Evolutionary conservation across 1,284 basidiomycete species (phyloP).

Genomic region (Puccinia triticina): DNA sequence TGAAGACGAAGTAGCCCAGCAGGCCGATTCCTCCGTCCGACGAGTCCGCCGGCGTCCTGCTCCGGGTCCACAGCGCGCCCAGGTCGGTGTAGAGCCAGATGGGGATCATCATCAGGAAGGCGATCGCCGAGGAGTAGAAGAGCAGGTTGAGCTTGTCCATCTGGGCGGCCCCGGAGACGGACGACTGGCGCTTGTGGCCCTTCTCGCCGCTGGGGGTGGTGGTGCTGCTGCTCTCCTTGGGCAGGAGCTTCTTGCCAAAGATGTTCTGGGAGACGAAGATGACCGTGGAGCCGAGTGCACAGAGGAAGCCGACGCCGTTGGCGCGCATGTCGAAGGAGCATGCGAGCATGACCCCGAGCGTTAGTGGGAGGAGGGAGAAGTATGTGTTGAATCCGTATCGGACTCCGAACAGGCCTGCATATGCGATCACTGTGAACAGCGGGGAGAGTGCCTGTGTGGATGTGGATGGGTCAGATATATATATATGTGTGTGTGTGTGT

Average conservation of each 20-base stretch:
- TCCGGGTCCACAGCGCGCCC: conserved; percentile 66
- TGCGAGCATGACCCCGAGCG: conserved; percentile 93
- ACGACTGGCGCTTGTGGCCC: conserved; percentile 41
- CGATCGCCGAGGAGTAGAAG: conserved; percentile 91
- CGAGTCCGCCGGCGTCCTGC: conserved; percentile 52
- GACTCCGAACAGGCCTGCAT: conserved; percentile 87
- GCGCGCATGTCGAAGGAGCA: conserved; percentile 88
- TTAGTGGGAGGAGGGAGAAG: conserved; percentile 88
- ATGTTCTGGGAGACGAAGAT: conserved; percentile 98
- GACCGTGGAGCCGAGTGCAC: conserved; percentile 89
- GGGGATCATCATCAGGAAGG: conserved; percentile 90
- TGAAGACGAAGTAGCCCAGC: conserved; percentile 78
- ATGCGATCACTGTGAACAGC: conserved; percentile 92
- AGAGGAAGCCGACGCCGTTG: conserved; percentile 79
- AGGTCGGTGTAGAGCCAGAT: conserved; percentile 88
- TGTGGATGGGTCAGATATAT: background rate
- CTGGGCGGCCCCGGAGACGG: conserved; percentile 62
- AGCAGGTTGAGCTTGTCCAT: conserved; percentile 96
- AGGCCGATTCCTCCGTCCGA: conserved; percentile 53
- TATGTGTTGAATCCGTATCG: conserved; percentile 91
- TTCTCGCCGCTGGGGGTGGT: conserved; percentile 53
- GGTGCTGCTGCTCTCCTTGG: conserved; percentile 63
- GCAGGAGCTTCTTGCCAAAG: conserved; percentile 98
- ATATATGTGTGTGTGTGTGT: background rate
- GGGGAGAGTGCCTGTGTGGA: conserved; percentile 81